Percentiles rank a stretch among this genome's conserved stretches.
phyloP scores from a whole-genome alignment of 306 rosid genomes.

The Boehmeria nivea region DNA sequence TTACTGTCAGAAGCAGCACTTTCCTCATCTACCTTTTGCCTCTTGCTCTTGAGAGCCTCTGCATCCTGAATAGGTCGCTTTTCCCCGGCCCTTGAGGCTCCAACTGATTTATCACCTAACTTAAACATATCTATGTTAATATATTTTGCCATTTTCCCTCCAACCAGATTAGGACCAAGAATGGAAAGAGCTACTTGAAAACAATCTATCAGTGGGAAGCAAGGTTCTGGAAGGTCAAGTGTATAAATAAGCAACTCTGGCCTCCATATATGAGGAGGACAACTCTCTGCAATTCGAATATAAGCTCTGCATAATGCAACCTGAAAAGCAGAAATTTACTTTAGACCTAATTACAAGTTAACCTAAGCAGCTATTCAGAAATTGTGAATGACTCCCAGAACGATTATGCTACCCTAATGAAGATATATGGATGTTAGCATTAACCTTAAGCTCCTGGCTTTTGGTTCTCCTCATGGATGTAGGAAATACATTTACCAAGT shows the following conservation, averaged over 20 bases:
- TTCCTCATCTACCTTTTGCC: slow-evolving; percentile 54
- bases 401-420: slow-evolving; percentile 23
- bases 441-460: slow-evolving; percentile 93
- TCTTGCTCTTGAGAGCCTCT: slow-evolving; percentile 41
- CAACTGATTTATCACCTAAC: slow-evolving; percentile 36
- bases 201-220: slow-evolving; percentile 65
- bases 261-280: slow-evolving; percentile 82
- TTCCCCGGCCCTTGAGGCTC: slow-evolving; percentile 43
- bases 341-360: slow-evolving; percentile 29
- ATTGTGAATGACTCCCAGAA: slow-evolving; percentile 18
- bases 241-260: slow-evolving; percentile 63
- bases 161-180: slow-evolving; percentile 62
- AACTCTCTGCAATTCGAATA: slow-evolving; percentile 59
- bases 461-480: slow-evolving; percentile 58
- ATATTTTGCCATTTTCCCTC: slow-evolving; percentile 31
- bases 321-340: slow-evolving; percentile 35
- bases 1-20: slow-evolving; percentile 34
- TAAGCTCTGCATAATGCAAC: slow-evolving; percentile 77
- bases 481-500: slow-evolving; percentile 54
- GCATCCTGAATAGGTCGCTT: slow-evolving; percentile 61
- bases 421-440: slow-evolving; percentile 15
- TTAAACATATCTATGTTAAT: slow-evolving; percentile 21
- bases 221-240: slow-evolving; percentile 56
- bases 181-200: slow-evolving; percentile 62
- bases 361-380: slow-evolving; percentile 23